Base-by-base conservation (phyloP, 208 protist genomes). In the Lotmaria passim region DNA sequence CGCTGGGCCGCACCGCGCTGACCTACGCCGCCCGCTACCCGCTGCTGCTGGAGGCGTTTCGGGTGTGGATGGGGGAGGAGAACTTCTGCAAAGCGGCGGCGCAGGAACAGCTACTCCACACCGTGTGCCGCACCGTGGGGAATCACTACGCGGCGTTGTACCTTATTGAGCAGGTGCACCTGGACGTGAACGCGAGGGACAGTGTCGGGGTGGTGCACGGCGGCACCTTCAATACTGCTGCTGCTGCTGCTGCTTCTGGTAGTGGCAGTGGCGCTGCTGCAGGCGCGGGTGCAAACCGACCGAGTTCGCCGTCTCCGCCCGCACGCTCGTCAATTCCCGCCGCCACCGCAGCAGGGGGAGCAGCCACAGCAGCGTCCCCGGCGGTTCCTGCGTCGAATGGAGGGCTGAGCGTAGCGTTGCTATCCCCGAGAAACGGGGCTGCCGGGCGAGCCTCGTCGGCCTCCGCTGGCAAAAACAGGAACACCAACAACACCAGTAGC, bases 21-120 rank as follows among this genome's bases (percentile, higher is more conserved):
- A 73, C 64, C 69, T 90, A 91, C 74, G 86, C 85, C 24, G 82
- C 77, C 12, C 24, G 56, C n/a, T 80, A 78, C 60, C 86, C 89
- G 10, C 66, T 78, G 57, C 47, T 91, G 31, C 50, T 93, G 55
- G 83, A 93, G 50, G 57, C 56, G 7, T 58, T 94, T 15, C 80
- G 81, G 12, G 41, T 74, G 10, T 86, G 67, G 77, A 78, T 88
- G 28, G 79, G 81, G 2, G 67, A 81, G 21, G 73, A 84, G 17
- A 73, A 70, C 11, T 71, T 79, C 7, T 23, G 46, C 19, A 52
- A 21, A 1, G 50, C 64, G 7, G 79, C 63, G 28, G 43, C 62
- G 47, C 52, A 51, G 23, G 77, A 90, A 51, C 50, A 51, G n/a
- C 60, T 96, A 3, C 69, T 93, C 28, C 85, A 91, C 68, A 44